Evolutionary conservation across 768 basidiomycete genomes (phyloP).

Genomic region (Boletus sp.): DNA sequence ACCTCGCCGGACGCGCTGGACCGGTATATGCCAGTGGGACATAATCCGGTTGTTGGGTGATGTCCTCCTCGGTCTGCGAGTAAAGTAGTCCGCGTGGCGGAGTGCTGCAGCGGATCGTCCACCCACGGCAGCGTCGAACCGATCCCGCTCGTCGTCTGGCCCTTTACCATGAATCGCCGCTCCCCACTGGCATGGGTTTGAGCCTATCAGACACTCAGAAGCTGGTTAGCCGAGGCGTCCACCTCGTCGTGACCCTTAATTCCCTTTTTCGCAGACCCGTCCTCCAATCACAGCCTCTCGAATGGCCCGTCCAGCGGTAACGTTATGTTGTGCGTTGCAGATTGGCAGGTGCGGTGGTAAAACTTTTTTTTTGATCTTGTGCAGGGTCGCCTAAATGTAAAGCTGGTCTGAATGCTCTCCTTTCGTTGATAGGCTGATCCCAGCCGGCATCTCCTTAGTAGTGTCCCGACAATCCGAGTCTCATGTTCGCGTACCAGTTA

Average conservation of each 20-base stretch:
- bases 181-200: no score
- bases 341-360: no score
- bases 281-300: no score
- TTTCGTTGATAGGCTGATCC: background rate
- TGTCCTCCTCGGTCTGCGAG: conserved; percentile 39
- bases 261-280: no score
- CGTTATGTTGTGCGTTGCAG: no score
- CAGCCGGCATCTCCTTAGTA: no score
- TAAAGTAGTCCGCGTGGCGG: conserved; percentile 42
- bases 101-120: conserved; percentile 11
- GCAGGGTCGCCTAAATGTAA: background rate
- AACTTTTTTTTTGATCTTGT: background rate
- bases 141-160: background rate
- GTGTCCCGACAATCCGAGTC: no score
- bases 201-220: no score
- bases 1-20: conserved; percentile 35
- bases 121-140: conserved; percentile 3
- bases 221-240: no score
- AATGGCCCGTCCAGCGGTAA: no score
- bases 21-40: conserved; percentile 38
- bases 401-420: background rate
- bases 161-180: conserved; percentile 9
- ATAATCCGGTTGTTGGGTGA: conserved; percentile 36
- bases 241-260: no score
- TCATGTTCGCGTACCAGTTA: no score